Evolutionary conservation across 108 stramenopile species (phyloP).

Genomic region (Cyclostephanos tholiformis): DNA sequence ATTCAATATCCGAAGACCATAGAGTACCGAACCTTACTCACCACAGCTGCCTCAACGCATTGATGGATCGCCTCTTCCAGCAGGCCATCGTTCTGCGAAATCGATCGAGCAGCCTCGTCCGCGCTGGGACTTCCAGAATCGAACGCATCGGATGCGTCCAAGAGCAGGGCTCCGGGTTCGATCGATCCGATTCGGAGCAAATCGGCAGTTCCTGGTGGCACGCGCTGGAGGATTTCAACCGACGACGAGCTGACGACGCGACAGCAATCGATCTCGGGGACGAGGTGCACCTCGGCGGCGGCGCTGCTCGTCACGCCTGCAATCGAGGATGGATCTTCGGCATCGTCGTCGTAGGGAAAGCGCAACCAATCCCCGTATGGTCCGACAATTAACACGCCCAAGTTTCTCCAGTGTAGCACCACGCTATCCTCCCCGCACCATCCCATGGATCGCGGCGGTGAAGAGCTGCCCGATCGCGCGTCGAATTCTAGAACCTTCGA

Average conservation of each 20-base stretch:
- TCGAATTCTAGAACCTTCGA: slow-evolving; percentile 93
- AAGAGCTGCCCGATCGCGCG: slow-evolving; percentile 74
- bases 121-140: slow-evolving; percentile 79
- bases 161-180: slow-evolving; percentile 91
- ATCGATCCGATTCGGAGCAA: slow-evolving; percentile 89
- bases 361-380: slow-evolving; percentile 96
- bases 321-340: background rate
- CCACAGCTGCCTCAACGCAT: slow-evolving; percentile 85
- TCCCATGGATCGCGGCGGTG: slow-evolving; percentile 75
- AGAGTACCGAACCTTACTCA: background rate
- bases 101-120: slow-evolving; percentile 80
- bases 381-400: slow-evolving; percentile 94
- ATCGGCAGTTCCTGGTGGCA: slow-evolving; percentile 87
- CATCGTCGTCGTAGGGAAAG: slow-evolving; percentile 77
- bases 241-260: slow-evolving; percentile 81
- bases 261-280: slow-evolving; percentile 95
- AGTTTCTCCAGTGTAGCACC: slow-evolving; percentile 90
- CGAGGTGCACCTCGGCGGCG: slow-evolving; percentile 70
- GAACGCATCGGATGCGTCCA: slow-evolving; percentile 96
- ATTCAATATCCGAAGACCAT: background rate
- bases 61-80: slow-evolving; percentile 78
- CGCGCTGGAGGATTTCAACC: slow-evolving; percentile 92
- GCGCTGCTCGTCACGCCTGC: background rate
- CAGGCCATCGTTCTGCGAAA: slow-evolving; percentile 61
- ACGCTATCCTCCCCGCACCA: slow-evolving; percentile 98